phyloP scores from a whole-genome alignment of 1,139 yeast species.

The Saccharomycopsis hybrid region DNA sequence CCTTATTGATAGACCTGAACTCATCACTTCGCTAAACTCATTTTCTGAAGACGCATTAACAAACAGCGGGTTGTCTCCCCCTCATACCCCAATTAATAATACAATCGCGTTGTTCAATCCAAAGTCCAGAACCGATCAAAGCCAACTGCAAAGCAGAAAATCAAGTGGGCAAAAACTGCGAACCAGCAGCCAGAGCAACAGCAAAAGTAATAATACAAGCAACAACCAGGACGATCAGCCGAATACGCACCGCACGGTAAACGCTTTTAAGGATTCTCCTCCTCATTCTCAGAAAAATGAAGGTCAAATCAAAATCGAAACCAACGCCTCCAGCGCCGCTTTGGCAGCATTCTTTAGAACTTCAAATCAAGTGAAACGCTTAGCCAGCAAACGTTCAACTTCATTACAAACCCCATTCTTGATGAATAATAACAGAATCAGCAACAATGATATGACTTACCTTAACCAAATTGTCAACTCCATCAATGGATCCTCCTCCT shows the following conservation, averaged over 20 bases:
- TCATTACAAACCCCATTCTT: conserved; percentile 20
- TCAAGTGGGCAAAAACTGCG: no score
- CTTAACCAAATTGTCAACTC: not conserved
- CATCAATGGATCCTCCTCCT: not conserved
- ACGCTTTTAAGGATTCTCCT: not conserved
- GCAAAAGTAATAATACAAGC: not conserved
- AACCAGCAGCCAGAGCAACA: not conserved
- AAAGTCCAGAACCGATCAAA: conserved; percentile 16
- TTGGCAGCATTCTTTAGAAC: conserved; percentile 45
- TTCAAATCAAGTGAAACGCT: conserved; percentile 10
- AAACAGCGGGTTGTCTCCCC: conserved; percentile 15
- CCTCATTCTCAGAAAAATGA: not conserved
- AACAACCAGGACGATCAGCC: not conserved
- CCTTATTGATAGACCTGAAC: conserved; percentile 53
- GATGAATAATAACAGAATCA: conserved; percentile 12
- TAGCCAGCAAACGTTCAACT: conserved; percentile 8
- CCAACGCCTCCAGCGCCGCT: conserved; percentile 59
- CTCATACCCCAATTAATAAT: conserved; percentile 20
- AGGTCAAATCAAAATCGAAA: conserved; percentile 18
- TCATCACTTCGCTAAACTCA: conserved; percentile 28
- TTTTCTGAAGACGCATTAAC: conserved; percentile 7
- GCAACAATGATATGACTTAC: not conserved
- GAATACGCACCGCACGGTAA: not conserved
- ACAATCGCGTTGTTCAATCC: conserved; percentile 11
- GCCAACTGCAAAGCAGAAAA: not conserved